Evolutionary conservation across 2,329 filamentous ascomycete genomes (phyloP), one percentile per base, ranked within the genome.

Genomic region (Calycina herbarum): DNA sequence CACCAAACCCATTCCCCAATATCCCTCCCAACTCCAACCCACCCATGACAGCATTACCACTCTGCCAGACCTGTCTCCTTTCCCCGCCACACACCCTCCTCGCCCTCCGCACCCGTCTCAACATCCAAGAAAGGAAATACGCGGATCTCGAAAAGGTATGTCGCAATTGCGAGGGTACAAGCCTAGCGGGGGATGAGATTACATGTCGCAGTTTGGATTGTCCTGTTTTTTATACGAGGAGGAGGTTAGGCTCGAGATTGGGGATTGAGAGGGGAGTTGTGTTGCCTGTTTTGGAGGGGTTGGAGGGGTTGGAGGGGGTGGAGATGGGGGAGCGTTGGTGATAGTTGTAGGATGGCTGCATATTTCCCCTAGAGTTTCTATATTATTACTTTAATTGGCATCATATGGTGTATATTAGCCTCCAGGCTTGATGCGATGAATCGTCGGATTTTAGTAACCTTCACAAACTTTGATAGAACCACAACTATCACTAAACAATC

Each of bases 151-250:
- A 89, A 48, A 83, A 82, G 60, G 81, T 97, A 8, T 99, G 95
- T 77, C 87, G 90, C 67, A 91, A 86, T 72, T 99, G 95, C 77
- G 88, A 92, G 48, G 89, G 87, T 0, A 75, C 94, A 20, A 82
- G 89, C 3, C 24, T 54, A n/a, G 89, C 88, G 69, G 80, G 86
- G 1, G 94, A 97, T 45, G 87, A 90, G 40, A 89, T 97, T n/a
- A 83, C 79, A 51, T 99, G 95, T 75, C 93, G 97, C 74, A 96
- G 91, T 76, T 87, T 91, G 76, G 94, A 97, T 78, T 99, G 95
- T 75, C 91, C 94, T 0, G 92, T 97, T 0, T 98, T 96, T 72
- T 98, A 96, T 78, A 89, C 89, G 38, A 79, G 92, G 15, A 83
- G 86, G 62, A 90, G 87, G 76, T 87, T 91, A 74, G 77, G 77